These are phyloP conservation scores for Pichia occidentalis DNA, from an alignment of 805 yeast species.

Conservation along the genomic window DNA sequence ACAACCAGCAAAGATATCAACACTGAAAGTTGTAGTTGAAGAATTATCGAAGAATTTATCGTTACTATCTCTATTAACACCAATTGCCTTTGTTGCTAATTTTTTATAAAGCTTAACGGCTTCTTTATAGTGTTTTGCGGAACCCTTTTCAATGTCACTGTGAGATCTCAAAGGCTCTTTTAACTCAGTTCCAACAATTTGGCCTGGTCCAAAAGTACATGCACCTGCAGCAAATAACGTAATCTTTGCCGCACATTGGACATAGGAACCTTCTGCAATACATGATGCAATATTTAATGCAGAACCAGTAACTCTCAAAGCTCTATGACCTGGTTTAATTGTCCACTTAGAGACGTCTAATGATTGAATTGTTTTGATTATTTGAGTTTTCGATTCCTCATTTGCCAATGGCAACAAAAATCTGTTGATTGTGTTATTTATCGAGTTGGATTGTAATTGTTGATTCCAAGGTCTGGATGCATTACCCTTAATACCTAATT, in stretches of 20 bases:
- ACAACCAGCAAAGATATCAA: conserved; percentile 91
- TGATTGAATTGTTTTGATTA: conserved; percentile 72
- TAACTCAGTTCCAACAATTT: conserved; percentile 84
- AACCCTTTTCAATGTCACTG: conserved; percentile 88
- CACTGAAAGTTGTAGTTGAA: conserved; percentile 60
- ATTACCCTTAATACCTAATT: conserved; percentile 31
- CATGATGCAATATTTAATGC: conserved; percentile 83
- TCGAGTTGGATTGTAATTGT: conserved; percentile 32
- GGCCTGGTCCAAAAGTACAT: conserved; percentile 90
- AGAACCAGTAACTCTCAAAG: conserved; percentile 88
- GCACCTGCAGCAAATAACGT: conserved; percentile 93
- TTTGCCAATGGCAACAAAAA: conserved; percentile 32
- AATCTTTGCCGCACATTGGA: conserved; percentile 82
- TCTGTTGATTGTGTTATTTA: conserved; percentile 31
- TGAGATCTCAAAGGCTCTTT: conserved; percentile 97
- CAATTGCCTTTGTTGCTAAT: conserved; percentile 65
- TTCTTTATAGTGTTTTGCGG: conserved; percentile 80
- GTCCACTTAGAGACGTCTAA: conserved; percentile 67
- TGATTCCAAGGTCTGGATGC: conserved; percentile 32
- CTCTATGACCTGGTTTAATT: conserved; percentile 73
- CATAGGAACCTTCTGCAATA: conserved; percentile 72
- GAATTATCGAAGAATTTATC: conserved; percentile 33
- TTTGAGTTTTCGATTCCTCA: conserved; percentile 64
- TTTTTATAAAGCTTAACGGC: conserved; percentile 77
- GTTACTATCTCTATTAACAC: conserved; percentile 31